phyloP scores from a whole-genome alignment of 371 early-diverging fungal species.

The Dichotomocladium elegans region DNA sequence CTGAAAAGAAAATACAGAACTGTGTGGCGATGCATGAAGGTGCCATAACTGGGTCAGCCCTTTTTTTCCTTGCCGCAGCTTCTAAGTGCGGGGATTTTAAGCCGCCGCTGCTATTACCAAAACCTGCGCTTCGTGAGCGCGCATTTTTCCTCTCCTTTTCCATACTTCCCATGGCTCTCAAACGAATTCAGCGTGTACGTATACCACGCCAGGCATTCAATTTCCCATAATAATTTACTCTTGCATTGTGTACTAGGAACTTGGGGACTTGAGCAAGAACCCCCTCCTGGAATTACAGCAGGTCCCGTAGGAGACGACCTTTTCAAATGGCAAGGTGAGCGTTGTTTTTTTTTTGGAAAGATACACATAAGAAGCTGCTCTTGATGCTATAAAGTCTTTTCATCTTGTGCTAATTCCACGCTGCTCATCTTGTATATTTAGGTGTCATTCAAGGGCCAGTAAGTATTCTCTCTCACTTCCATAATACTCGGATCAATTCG shows the following conservation, averaged over 20 bases:
- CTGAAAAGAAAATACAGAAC: no score
- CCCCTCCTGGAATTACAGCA: slow-evolving; percentile 66
- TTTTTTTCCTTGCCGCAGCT: no score
- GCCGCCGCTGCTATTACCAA: no score
- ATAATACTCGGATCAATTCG: neutral
- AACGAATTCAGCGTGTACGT: slow-evolving; percentile 47
- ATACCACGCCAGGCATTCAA: neutral
- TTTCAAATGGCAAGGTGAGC: slow-evolving; percentile 73
- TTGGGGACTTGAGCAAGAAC: slow-evolving; percentile 63
- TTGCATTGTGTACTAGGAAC: slow-evolving; percentile 50
- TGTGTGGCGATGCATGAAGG: no score
- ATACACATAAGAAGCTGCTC: no score
- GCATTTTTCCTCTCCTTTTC: no score
- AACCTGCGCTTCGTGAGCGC: no score
- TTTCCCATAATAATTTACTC: neutral
- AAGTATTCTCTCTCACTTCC: slow-evolving; percentile 8
- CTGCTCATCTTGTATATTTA: no score
- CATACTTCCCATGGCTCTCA: slow-evolving; percentile 54
- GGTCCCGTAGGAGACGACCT: slow-evolving; percentile 64
- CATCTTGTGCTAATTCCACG: neutral
- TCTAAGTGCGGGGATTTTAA: no score
- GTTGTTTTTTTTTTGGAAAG: neutral
- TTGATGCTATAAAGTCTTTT: neutral
- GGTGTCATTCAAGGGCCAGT: slow-evolving; percentile 36
- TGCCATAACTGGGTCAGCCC: no score